These are phyloP conservation scores for Psilocybe tampanensis DNA, from an alignment of 768 basidiomycete genomes.

Conservation along the genomic window DNA sequence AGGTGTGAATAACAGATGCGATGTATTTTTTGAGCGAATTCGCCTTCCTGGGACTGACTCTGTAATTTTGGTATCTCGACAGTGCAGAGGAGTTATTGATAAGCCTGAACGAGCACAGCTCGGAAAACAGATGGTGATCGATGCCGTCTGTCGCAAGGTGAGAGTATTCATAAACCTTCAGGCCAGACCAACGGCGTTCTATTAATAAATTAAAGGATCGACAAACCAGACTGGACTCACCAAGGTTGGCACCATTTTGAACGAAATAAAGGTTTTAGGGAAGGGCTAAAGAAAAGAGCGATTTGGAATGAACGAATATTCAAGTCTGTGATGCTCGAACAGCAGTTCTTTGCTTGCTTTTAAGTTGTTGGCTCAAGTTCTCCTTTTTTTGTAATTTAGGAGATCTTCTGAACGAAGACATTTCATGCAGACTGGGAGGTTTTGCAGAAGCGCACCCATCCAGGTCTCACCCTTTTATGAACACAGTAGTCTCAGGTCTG, in stretches of 20 bases:
- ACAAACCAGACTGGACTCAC: not conserved
- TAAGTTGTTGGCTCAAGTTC: too few relatives aligned
- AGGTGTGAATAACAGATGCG: conserved; percentile 13
- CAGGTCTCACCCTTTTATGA: too few relatives aligned
- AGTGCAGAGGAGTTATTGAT: conserved; percentile 8
- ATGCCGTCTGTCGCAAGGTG: conserved; percentile 11
- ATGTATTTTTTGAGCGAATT: conserved; percentile 12
- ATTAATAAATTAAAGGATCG: not conserved
- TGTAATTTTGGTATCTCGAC: conserved; percentile 4
- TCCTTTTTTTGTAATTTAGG: too few relatives aligned
- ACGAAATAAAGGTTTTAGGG: not conserved
- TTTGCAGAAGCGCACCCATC: too few relatives aligned
- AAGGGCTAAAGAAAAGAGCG: not conserved
- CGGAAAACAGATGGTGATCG: conserved; percentile 17
- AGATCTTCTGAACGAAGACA: too few relatives aligned
- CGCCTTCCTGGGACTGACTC: conserved; percentile 4
- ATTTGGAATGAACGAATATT: not conserved
- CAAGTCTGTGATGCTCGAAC: too few relatives aligned
- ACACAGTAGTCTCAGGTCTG: too few relatives aligned
- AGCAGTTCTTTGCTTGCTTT: too few relatives aligned
- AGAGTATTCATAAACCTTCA: conserved; percentile 17
- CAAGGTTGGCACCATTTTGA: conserved; percentile 1
- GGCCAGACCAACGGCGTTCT: not conserved
- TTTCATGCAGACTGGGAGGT: too few relatives aligned
- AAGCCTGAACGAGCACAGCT: conserved; percentile 10